Evolutionary conservation across 805 yeast species (phyloP), one percentile per base, ranked within the genome.

Genomic region (Maudiozyma barnettii): DNA sequence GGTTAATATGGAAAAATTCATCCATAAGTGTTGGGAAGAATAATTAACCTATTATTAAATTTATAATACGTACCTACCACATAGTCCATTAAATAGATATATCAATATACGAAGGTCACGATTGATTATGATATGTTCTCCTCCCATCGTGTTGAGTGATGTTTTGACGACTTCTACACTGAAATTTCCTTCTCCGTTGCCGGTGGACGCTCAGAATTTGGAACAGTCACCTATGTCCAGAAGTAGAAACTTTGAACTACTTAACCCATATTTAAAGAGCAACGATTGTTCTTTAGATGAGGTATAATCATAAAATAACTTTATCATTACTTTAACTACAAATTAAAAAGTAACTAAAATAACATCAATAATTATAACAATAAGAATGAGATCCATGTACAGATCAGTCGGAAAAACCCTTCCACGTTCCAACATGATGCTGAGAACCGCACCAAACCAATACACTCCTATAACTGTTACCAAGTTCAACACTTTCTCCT

Each of bases 1-100:
- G 44, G 95, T 91, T 14, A 77, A 81, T 54, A 91, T 93, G 98
- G 95, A 78, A 53, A 82, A 79, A 64, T 85, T 93, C 64, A 86
- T 93, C 18, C 69, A 70, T 49, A 78, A 79, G 52, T 80, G 89
- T 48, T 85, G 95, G 91, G 78, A 62, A 29, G 53, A 54, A 22
- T 26, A 26, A 6, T 2, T 26, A 26, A 26, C 30, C 8, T 6
- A 26, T 26, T 26, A 26, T 26, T 9, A 26, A 26, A 26, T 6
- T 26, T 6, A 9, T 26, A 26, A 26, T 26, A 26, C 30, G 10
- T 12, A 26, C 10, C 10, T 26, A 26, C 8, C 10, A 26, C 8
- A 26, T 26, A 26, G 30, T 9, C 10, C 10, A 26, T 26, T 26
- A 9, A 26, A 26, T 26, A 26, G 8, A 26, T 26, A 26, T 26